Percentiles rank a stretch among this genome's conserved stretches.
These are phyloP conservation scores for Rugosomyces carneus DNA, from an alignment of 1,284 basidiomycete species.

Conservation along the genomic window DNA sequence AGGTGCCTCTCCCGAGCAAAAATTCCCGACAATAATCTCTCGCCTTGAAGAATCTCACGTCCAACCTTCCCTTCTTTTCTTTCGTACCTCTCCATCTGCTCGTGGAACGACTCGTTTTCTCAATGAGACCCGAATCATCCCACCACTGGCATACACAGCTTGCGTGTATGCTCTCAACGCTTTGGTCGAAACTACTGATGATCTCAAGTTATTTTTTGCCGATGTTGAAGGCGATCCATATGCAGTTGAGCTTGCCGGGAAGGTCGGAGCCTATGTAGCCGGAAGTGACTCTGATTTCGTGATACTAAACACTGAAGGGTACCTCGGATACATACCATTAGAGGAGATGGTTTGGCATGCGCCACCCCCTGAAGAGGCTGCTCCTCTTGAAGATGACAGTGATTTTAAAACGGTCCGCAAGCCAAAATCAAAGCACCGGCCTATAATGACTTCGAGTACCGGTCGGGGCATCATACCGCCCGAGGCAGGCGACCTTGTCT, in stretches of 20 bases:
- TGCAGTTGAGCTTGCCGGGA: slow-evolving; percentile 77
- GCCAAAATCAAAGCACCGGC: slow-evolving; percentile 35
- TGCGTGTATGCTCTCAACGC: slow-evolving; percentile 56
- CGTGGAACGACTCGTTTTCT: slow-evolving; percentile 69
- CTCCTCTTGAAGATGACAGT: slow-evolving; percentile 36
- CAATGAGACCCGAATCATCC: slow-evolving; percentile 68
- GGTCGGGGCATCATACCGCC: slow-evolving; percentile 54
- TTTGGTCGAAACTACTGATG: slow-evolving; percentile 31
- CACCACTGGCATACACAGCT: slow-evolving; percentile 60
- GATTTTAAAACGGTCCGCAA: slow-evolving; percentile 59
- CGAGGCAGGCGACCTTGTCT: slow-evolving; percentile 35
- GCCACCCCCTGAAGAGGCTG: slow-evolving; percentile 25
- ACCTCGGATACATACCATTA: slow-evolving; percentile 74
- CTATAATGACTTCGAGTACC: slow-evolving; percentile 19
- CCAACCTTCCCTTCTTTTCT: slow-evolving; percentile 70
- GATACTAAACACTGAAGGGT: slow-evolving; percentile 67
- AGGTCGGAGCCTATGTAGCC: slow-evolving; percentile 67
- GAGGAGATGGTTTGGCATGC: slow-evolving; percentile 73
- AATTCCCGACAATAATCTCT: slow-evolving; percentile 64
- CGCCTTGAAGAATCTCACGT: slow-evolving; percentile 56
- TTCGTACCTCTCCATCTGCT: slow-evolving; percentile 71
- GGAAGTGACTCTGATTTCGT: slow-evolving; percentile 83
- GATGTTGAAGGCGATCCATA: slow-evolving; percentile 86
- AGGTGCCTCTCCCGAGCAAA: slow-evolving; percentile 72
- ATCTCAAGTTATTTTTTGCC: slow-evolving; percentile 61